Evolutionary conservation across 2,329 filamentous ascomycete genomes (phyloP).

Genomic region (Talaromyces sp.): DNA sequence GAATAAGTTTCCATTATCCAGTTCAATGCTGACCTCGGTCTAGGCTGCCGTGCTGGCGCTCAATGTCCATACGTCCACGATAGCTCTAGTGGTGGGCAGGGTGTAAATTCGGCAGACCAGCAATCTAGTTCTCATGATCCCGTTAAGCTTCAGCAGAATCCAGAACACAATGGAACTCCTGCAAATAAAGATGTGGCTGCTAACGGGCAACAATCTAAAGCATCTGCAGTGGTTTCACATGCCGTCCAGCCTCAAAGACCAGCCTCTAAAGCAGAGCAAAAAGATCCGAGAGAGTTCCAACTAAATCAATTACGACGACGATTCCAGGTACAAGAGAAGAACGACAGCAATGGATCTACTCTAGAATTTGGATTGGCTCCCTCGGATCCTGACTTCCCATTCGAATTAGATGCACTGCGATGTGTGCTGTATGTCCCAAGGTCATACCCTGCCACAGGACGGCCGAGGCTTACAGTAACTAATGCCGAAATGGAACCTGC

Average conservation of each 20-base stretch:
- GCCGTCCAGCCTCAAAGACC: slow-evolving; percentile 60
- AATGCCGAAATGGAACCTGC: slow-evolving; percentile 73
- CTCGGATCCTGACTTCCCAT: slow-evolving; percentile 83
- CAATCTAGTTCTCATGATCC: slow-evolving; percentile 15
- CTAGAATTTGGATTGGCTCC: slow-evolving; percentile 68
- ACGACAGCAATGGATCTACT: slow-evolving; percentile 55
- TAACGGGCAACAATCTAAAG: slow-evolving; percentile 30
- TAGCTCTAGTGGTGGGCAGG: slow-evolving; percentile 24
- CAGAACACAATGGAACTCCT: slow-evolving; percentile 14
- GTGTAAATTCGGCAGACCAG: slow-evolving; percentile 18
- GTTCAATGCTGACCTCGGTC: slow-evolving; percentile 23
- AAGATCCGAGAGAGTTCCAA: slow-evolving; percentile 74
- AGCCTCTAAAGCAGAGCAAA: slow-evolving; percentile 63
- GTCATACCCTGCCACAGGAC: slow-evolving; percentile 59
- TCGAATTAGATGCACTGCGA: slow-evolving; percentile 69
- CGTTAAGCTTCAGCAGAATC: slow-evolving; percentile 4
- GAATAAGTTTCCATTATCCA: neutral
- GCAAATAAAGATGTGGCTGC: slow-evolving; percentile 21
- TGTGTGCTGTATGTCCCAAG: slow-evolving; percentile 68
- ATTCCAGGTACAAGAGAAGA: slow-evolving; percentile 57
- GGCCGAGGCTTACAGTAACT: slow-evolving; percentile 63
- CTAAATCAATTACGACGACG: slow-evolving; percentile 71
- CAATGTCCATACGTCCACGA: slow-evolving; percentile 56
- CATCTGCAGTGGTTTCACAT: slow-evolving; percentile 45
- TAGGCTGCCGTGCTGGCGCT: slow-evolving; percentile 57